phyloP scores from a whole-genome alignment of 345 rosid genomes.

The Melaleuca quinquenervia region DNA sequence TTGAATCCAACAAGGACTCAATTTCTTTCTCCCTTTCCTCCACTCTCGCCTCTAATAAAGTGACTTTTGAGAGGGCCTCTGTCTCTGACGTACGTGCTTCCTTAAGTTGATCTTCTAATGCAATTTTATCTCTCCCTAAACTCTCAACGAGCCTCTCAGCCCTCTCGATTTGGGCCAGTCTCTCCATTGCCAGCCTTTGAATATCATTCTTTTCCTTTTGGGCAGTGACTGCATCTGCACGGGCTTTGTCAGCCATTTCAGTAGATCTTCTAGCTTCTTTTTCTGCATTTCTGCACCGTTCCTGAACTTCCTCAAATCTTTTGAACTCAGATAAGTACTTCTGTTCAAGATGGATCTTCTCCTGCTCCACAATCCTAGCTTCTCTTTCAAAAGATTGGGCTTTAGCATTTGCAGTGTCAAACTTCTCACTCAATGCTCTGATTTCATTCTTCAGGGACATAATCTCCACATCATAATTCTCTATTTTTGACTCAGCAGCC shows the following conservation, averaged over 20 bases:
- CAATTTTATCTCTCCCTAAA: conserved; percentile 63
- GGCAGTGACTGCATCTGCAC: conserved; percentile 67
- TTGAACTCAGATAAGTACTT: conserved; percentile 71
- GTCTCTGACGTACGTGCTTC: conserved; percentile 52
- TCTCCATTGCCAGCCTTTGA: conserved; percentile 85
- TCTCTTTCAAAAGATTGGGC: conserved; percentile 70
- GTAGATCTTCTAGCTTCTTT: conserved; percentile 80
- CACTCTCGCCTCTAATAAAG: conserved; percentile 71
- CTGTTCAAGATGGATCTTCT: conserved; percentile 71
- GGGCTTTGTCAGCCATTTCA: conserved; percentile 83
- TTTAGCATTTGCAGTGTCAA: conserved; percentile 57
- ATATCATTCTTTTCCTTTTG: conserved; percentile 72
- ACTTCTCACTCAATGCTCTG: conserved; percentile 46
- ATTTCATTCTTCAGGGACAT: conserved; percentile 47
- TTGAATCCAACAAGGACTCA: conserved; percentile 57
- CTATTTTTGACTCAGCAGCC: conserved; percentile 85
- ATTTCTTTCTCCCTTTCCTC: conserved; percentile 94
- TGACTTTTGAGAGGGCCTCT: conserved; percentile 62
- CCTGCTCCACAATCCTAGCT: conserved; percentile 78
- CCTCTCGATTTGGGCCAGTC: conserved; percentile 76
- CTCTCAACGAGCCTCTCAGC: conserved; percentile 68
- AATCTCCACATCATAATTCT: conserved; percentile 63
- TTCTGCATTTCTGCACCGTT: conserved; percentile 76
- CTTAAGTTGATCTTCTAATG: conserved; percentile 48
- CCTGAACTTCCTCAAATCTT: conserved; percentile 78